Evolutionary conservation across 352 stramenopile genomes (phyloP).

Genomic region (Globisporangium cylindrosporum): DNA sequence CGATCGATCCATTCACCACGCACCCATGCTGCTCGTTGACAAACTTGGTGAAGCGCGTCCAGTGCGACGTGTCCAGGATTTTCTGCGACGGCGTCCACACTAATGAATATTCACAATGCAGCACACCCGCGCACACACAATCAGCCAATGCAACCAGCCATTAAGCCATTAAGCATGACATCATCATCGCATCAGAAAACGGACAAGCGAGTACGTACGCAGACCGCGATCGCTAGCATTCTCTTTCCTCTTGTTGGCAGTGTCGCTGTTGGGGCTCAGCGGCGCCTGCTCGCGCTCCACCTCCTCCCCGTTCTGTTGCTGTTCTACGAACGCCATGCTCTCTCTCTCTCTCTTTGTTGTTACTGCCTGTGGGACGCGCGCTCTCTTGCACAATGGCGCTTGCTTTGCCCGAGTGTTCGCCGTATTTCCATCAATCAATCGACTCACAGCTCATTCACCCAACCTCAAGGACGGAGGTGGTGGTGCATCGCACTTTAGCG

Average conservation of each 20-base stretch:
- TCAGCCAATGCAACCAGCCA: background rate
- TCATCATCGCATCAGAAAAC: background rate
- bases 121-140: background rate
- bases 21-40: slow-evolving; percentile 60
- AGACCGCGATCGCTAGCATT: slow-evolving; percentile 6
- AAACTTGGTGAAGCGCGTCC: slow-evolving; percentile 62
- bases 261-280: background rate
- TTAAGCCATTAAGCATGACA: slow-evolving; percentile 6
- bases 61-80: slow-evolving; percentile 53
- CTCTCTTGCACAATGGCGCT: background rate
- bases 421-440: background rate
- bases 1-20: background rate
- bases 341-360: slow-evolving; percentile 13
- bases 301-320: background rate
- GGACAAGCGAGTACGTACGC: slow-evolving; percentile 9
- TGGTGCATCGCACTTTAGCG: background rate
- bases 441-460: background rate
- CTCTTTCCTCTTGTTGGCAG: background rate
- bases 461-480: background rate
- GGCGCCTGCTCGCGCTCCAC: slow-evolving; percentile 4
- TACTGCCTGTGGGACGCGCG: background rate
- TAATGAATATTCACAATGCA: slow-evolving; percentile 15
- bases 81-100: slow-evolving; percentile 54
- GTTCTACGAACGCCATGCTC: background rate
- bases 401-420: background rate